These are phyloP conservation scores for Leccinum pellstonianum DNA, from an alignment of 768 basidiomycete genomes.

Conservation along the genomic window DNA sequence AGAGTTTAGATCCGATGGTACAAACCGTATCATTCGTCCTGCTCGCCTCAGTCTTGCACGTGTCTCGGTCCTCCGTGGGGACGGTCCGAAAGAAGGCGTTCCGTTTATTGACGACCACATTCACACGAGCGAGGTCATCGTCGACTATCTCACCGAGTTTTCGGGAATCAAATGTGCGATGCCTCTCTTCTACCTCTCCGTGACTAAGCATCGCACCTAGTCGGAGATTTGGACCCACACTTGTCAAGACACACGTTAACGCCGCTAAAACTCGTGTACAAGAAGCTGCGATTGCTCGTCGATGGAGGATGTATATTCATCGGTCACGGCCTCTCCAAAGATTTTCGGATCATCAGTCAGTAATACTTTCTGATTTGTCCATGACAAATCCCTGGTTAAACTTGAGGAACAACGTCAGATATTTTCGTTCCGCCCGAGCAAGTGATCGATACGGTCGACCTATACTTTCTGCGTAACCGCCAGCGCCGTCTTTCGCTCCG, in stretches of 20 bases:
- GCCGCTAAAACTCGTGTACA: conserved; percentile 96
- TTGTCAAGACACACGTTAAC: conserved; percentile 86
- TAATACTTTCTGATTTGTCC: conserved; percentile 27
- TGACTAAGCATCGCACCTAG: conserved; percentile 40
- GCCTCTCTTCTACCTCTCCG: background rate
- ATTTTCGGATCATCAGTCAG: conserved; percentile 96
- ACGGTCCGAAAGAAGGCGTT: conserved; percentile 72
- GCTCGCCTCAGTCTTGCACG: conserved; percentile 90
- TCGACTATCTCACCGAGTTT: conserved; percentile 96
- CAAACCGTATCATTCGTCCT: conserved; percentile 88
- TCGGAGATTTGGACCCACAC: conserved; percentile 87
- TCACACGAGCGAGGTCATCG: conserved; percentile 91
- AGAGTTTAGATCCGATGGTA: conserved; percentile 92
- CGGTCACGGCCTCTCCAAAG: conserved; percentile 95
- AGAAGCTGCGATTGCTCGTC: conserved; percentile 90
- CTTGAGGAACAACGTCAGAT: conserved; percentile 47
- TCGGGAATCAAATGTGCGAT: conserved; percentile 90
- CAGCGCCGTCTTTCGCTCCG: conserved; percentile 88
- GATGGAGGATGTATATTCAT: conserved; percentile 96
- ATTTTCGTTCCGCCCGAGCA: conserved; percentile 94
- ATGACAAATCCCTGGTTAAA: background rate
- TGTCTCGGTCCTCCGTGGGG: conserved; percentile 89
- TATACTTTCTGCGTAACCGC: conserved; percentile 82
- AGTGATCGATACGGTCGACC: conserved; percentile 95
- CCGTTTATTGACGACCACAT: conserved; percentile 99